Evolutionary conservation across 108 stramenopile species (phyloP).

Genomic region (Cyclotella choctawhatcheeana): DNA sequence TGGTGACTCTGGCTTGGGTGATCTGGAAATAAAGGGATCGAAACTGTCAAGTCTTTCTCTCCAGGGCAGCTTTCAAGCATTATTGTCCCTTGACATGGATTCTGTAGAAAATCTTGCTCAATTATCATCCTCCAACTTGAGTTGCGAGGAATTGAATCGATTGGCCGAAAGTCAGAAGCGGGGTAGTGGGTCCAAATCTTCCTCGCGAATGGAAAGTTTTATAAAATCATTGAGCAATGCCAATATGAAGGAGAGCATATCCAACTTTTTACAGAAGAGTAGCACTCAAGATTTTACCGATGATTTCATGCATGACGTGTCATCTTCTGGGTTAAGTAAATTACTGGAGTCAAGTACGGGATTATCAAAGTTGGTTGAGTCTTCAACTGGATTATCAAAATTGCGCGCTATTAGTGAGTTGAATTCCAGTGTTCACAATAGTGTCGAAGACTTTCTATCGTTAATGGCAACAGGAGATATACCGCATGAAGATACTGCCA

Average conservation of each 20-base stretch:
- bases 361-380: constrained; percentile 45
- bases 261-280: constrained; percentile 31
- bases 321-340: too few relatives aligned
- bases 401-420: constrained; percentile 73
- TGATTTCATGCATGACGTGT: too few relatives aligned
- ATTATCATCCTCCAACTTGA: constrained; percentile 44
- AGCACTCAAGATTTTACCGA: constrained; percentile 36
- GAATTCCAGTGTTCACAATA: constrained; percentile 64
- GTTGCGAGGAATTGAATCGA: constrained; percentile 28
- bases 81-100: constrained; percentile 88
- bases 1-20: constrained; percentile 55
- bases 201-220: constrained; percentile 72
- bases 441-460: constrained; percentile 90
- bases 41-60: constrained; percentile 59
- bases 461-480: constrained; percentile 88
- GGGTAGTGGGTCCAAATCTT: constrained; percentile 13
- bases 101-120: constrained; percentile 89
- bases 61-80: constrained; percentile 81
- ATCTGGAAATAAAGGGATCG: constrained; percentile 47
- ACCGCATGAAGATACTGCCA: constrained; percentile 82
- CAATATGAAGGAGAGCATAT: constrained; percentile 56
- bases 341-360: too few relatives aligned
- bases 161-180: neutral
- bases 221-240: constrained; percentile 71
- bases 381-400: constrained; percentile 77